Evolutionary conservation across 192 early-diverging fungal genomes (phyloP), one percentile per base, ranked within the genome.

Genomic region (Coemansia sp.): DNA sequence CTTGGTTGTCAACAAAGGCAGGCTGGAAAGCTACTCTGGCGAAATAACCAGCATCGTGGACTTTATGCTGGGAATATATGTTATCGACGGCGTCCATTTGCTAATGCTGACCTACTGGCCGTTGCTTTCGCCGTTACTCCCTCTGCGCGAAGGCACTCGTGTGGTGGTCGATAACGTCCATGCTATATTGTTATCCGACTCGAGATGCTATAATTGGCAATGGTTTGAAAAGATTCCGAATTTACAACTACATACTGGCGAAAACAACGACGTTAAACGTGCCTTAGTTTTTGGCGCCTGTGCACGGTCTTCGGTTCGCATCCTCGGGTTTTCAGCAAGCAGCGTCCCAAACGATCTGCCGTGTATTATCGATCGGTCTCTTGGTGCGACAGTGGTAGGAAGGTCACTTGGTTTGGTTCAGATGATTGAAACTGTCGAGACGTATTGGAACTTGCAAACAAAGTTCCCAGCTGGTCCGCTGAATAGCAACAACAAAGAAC

Each of bases 11-110:
- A 55, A 64, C 23, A 49, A 43, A 34, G 63, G 49, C 22, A 61
- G 43, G 25, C 62, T 79, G 9, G 77, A 79, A 58, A 71, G 77
- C 66, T 79, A 79, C 53, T 58, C 62, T 34, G 77, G 77, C 20
- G 69, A 67, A 22, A 43, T 79, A 6, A 74, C 77, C 7, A 53
- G 58, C 17, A 43, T 74, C 15, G 55, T 79, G 20, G 77, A 79
- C 46, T 20, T 63, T 43, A 43, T 46, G 41, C 62, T 79, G 15
- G 77, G 77, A 3, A 59, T 79, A 19, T 79, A 74, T 43, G 65
- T 79, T 10, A 49, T 79, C 15, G 77, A 79, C 29, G 43, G 61
- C 50, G 54, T 62, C 29, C 77, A 79, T 38, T 25, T 79, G 22
- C 62, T 74, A 0, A 57, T 79, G 56, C 57, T 79, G 29, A 60